Evolutionary conservation across 179 eudicot genomes (phyloP).

Genomic region (Gypsophila paniculata): DNA sequence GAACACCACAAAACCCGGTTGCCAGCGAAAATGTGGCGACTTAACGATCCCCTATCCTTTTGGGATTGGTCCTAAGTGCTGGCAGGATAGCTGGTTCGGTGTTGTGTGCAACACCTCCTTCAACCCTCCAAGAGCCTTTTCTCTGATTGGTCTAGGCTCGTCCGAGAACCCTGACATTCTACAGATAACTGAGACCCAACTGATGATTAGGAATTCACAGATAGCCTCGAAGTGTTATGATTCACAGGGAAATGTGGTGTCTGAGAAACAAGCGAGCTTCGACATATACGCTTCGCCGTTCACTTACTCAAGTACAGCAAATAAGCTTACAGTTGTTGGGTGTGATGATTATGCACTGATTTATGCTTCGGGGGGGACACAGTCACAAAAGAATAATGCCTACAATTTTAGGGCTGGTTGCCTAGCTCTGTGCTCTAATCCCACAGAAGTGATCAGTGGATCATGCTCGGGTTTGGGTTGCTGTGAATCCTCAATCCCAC

Average conservation of each 20-base stretch:
- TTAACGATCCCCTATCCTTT: conserved; percentile 34
- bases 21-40: conserved; percentile 28
- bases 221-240: conserved; percentile 37
- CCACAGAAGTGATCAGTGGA: conserved; percentile 31
- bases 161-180: conserved; percentile 20
- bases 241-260: conserved; percentile 23
- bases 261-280: neutral
- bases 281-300: conserved; percentile 30
- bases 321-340: conserved; percentile 45
- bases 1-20: conserved; percentile 25
- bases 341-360: conserved; percentile 46
- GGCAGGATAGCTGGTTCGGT: conserved; percentile 12
- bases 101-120: conserved; percentile 24
- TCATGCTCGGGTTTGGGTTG: conserved; percentile 56
- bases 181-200: conserved; percentile 34
- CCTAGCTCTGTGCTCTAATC: conserved; percentile 34
- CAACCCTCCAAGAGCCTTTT: conserved; percentile 33
- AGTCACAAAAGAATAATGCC: neutral
- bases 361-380: neutral
- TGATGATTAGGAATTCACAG: conserved; percentile 30
- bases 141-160: conserved; percentile 22
- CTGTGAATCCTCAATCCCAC: conserved; percentile 47
- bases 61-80: conserved; percentile 27
- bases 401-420: conserved; percentile 36
- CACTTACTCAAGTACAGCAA: conserved; percentile 34